Evolutionary conservation across 2,329 filamentous ascomycete species (phyloP).

Genomic region (Ophiocordyceps australis): DNA sequence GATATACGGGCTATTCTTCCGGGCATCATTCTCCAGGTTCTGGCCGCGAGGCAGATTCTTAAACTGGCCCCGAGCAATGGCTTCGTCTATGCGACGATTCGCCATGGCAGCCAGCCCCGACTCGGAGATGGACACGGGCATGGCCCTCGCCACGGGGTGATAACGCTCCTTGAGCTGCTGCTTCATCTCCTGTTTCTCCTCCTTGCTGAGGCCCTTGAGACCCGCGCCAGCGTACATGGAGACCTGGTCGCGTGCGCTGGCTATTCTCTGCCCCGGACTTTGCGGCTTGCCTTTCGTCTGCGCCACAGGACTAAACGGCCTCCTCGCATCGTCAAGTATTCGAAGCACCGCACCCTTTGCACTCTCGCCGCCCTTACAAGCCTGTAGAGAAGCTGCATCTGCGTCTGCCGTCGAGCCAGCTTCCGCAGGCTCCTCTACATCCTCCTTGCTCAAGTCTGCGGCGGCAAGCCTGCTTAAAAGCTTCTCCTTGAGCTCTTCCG

Average conservation of each 20-base stretch:
- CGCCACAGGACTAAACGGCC: conserved; percentile 38
- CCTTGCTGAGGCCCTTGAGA: conserved; percentile 36
- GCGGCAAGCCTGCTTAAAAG: conserved; percentile 37
- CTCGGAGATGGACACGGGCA: conserved; percentile 60
- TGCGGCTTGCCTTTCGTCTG: conserved; percentile 26
- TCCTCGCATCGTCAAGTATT: conserved; percentile 68
- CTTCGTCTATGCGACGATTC: conserved; percentile 84
- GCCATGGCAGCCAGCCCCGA: conserved; percentile 67
- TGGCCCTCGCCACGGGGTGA: conserved; percentile 46
- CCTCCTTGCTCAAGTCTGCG: conserved; percentile 32
- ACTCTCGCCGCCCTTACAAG: conserved; percentile 67
- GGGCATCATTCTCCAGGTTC: conserved; percentile 62
- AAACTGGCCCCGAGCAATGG: conserved; percentile 83
- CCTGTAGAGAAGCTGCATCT: conserved; percentile 43
- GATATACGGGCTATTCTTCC: conserved; percentile 73
- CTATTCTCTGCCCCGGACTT: conserved; percentile 26
- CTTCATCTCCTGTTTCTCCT: conserved; percentile 55
- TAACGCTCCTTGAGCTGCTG: conserved; percentile 71
- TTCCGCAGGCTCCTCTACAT: conserved; percentile 28
- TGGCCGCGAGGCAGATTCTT: conserved; percentile 65
- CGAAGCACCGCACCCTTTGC: conserved; percentile 61
- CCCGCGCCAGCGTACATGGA: conserved; percentile 30
- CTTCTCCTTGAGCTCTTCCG: conserved; percentile 39
- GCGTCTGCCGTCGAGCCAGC: conserved; percentile 35
- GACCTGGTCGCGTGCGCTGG: conserved; percentile 38